These are phyloP conservation scores for Fonsecaea nubica DNA, from an alignment of 2,329 filamentous ascomycete genomes.

Conservation along the genomic window DNA sequence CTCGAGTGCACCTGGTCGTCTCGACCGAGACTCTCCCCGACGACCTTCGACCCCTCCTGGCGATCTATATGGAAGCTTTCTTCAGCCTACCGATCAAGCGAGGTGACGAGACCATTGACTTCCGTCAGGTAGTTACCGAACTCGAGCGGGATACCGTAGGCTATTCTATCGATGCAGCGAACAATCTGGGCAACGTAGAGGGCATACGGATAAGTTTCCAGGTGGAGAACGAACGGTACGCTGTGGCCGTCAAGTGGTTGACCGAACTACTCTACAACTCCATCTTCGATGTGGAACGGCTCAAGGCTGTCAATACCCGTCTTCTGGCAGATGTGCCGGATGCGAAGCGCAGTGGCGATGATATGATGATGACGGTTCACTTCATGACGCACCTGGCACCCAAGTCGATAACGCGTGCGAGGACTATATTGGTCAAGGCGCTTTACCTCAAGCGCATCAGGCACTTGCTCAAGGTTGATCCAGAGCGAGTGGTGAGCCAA, in stretches of 20 bases:
- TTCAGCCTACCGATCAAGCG: constrained; percentile 88
- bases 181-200: constrained; percentile 76
- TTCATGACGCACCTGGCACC: constrained; percentile 80
- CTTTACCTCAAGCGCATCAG: constrained; percentile 86
- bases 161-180: constrained; percentile 74
- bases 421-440: constrained; percentile 82
- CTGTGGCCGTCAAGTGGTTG: constrained; percentile 80
- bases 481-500: constrained; percentile 74
- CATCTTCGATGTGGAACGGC: constrained; percentile 77
- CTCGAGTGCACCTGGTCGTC: constrained; percentile 80
- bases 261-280: constrained; percentile 85
- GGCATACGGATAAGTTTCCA: constrained; percentile 82
- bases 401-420: constrained; percentile 76
- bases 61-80: constrained; percentile 88
- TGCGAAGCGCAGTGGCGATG: constrained; percentile 78
- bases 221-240: constrained; percentile 86
- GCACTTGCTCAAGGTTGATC: constrained; percentile 77
- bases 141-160: constrained; percentile 90
- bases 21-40: constrained; percentile 78
- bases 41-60: constrained; percentile 82
- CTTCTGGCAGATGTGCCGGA: constrained; percentile 91
- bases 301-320: constrained; percentile 72
- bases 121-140: constrained; percentile 90
- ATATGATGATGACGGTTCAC: constrained; percentile 68
- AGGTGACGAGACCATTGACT: constrained; percentile 77